Evolutionary conservation across 495 filamentous ascomycete species (phyloP).

Genomic region (Chaetomium cochliodes): DNA sequence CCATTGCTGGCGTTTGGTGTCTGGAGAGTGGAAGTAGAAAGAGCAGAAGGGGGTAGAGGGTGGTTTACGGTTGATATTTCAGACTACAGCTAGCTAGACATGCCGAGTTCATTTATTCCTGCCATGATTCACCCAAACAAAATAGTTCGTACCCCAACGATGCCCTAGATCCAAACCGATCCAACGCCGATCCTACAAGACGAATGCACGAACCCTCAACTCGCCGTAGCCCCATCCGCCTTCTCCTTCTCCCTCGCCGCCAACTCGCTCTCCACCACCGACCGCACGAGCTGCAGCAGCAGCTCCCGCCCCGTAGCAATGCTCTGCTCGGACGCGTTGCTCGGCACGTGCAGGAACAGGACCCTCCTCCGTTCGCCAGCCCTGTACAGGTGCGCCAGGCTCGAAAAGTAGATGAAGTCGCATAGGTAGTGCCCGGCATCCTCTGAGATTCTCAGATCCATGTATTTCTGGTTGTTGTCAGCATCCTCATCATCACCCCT

Average conservation of each 20-base stretch:
- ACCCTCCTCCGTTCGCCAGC: slow-evolving; percentile 55
- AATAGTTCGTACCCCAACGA: neutral
- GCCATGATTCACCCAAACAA: neutral
- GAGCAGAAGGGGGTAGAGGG: too few relatives aligned
- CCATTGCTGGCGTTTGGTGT: neutral
- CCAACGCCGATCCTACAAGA: neutral
- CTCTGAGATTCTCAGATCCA: slow-evolving; percentile 63
- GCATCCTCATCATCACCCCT: too few relatives aligned
- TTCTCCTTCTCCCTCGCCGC: slow-evolving; percentile 1
- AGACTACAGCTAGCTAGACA: neutral
- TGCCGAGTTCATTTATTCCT: neutral
- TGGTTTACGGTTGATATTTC: neutral
- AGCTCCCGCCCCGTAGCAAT: slow-evolving; percentile 61
- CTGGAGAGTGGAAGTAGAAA: neutral
- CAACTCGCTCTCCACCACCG: slow-evolving; percentile 54
- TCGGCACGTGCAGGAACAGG: slow-evolving; percentile 78
- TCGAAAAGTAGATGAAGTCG: slow-evolving; percentile 84
- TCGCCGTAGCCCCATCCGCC: too few relatives aligned
- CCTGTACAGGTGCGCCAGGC: slow-evolving; percentile 57
- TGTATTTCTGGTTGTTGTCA: slow-evolving; percentile 31
- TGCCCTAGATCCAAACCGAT: neutral
- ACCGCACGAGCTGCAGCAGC: slow-evolving; percentile 66
- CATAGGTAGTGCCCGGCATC: slow-evolving; percentile 82
- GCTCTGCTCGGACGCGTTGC: slow-evolving; percentile 52
- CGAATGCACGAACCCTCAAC: neutral